phyloP scores from a whole-genome alignment of 305 asterid genomes.

The Fraxinus nigra region DNA sequence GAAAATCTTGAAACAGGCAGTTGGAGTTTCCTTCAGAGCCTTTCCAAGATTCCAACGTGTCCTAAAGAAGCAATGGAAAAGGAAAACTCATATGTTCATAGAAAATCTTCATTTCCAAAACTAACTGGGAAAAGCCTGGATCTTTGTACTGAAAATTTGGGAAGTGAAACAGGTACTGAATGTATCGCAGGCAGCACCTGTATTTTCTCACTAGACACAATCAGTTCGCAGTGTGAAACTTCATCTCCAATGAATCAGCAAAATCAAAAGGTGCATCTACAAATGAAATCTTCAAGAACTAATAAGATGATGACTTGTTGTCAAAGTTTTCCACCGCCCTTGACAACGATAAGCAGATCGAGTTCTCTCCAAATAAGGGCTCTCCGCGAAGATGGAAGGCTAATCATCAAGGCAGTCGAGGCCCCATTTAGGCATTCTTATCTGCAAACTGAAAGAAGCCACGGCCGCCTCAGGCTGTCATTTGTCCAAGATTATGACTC shows the following conservation, averaged over 20 bases:
- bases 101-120: conserved; percentile 23
- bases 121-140: conserved; percentile 49
- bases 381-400: conserved; percentile 52
- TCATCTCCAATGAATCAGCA: not conserved
- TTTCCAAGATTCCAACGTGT: conserved; percentile 12
- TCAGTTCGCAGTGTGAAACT: not conserved
- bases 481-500: conserved; percentile 19
- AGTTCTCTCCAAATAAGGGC: conserved; percentile 49
- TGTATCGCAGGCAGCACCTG: not conserved
- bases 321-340: conserved; percentile 61
- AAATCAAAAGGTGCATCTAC: not conserved
- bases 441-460: conserved; percentile 58
- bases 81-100: conserved; percentile 21
- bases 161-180: conserved; percentile 65
- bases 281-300: not conserved
- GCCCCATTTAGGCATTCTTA: conserved; percentile 42
- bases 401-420: conserved; percentile 62
- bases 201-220: not conserved
- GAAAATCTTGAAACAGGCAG: conserved; percentile 26
- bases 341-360: conserved; percentile 53
- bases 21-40: conserved; percentile 38
- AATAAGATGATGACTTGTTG: not conserved
- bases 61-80: conserved; percentile 19
- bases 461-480: conserved; percentile 62
- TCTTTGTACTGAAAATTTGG: conserved; percentile 69